Conservation (phyloP, 495 filamentous ascomycete genomes). For the Symbiotaphrina buchneri region DNA sequence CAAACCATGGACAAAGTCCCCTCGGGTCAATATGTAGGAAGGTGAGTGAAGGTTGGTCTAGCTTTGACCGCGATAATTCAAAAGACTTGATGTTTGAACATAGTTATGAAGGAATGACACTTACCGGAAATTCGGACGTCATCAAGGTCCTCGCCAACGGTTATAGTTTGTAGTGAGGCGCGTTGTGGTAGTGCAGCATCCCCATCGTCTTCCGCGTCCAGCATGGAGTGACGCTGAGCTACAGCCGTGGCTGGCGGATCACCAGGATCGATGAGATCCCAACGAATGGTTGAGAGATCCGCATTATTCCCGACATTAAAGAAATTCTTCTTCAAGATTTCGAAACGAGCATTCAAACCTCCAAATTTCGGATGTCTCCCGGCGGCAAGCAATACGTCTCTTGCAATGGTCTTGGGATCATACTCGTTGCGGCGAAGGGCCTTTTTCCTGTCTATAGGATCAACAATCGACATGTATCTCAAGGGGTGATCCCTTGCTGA, state of each 20-base stretch:
- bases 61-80: no score
- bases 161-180: no score
- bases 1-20: no score
- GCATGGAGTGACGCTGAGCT: no score
- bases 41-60: no score
- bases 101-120: no score
- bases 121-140: no score
- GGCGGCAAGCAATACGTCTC: slow-evolving; percentile 36
- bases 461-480: slow-evolving; percentile 13
- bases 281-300: slow-evolving; percentile 39
- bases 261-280: slow-evolving; percentile 42
- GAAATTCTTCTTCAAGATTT: slow-evolving; percentile 19
- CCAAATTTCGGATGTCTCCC: slow-evolving; percentile 34
- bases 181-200: no score
- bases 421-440: slow-evolving; percentile 24
- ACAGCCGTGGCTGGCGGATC: slow-evolving; percentile 8
- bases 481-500: not conserved
- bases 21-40: no score
- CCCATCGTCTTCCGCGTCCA: no score
- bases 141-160: no score
- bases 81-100: no score
- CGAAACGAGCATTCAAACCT: slow-evolving; percentile 35
- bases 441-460: slow-evolving; percentile 21
- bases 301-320: slow-evolving; percentile 15
- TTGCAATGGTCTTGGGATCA: slow-evolving; percentile 37